A percentile compares a stretch with the other conserved stretches of the same genome.
Evolutionary conservation across 2,329 filamentous ascomycete genomes (phyloP).

Genomic region (Fusarium pseudoanthophilum): DNA sequence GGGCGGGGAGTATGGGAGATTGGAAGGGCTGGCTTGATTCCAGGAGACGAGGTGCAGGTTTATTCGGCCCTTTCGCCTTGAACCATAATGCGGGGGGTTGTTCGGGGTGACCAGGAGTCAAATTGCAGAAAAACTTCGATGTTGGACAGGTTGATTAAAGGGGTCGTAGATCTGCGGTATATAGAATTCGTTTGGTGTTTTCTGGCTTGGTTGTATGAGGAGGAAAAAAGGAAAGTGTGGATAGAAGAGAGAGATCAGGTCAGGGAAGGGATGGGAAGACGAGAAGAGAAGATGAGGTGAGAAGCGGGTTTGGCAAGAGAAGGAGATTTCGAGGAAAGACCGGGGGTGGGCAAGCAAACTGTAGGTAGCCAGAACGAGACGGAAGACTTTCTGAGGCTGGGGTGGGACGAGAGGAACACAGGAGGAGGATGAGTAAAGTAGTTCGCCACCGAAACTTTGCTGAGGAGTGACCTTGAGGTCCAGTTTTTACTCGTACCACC

Average conservation of each 20-base stretch:
- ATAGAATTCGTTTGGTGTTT: constrained; percentile 4
- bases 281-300: constrained; percentile 37
- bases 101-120: constrained; percentile 27
- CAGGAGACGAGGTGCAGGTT: constrained; percentile 45
- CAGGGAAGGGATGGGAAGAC: constrained; percentile 22
- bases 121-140: constrained; percentile 5
- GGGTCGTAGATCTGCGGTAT: not conserved
- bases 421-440: constrained; percentile 4
- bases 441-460: not conserved
- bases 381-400: constrained; percentile 10
- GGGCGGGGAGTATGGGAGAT: constrained; percentile 30
- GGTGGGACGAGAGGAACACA: constrained; percentile 16
- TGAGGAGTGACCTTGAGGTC: not conserved
- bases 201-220: not conserved
- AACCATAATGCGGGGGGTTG: constrained; percentile 48
- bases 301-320: constrained; percentile 33
- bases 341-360: constrained; percentile 17
- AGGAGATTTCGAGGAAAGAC: constrained; percentile 40
- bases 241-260: constrained; percentile 25
- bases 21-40: constrained; percentile 36
- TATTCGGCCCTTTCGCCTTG: constrained; percentile 53
- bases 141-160: not conserved
- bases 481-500: constrained; percentile 34
- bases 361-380: constrained; percentile 11
- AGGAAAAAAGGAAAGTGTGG: constrained; percentile 24